phyloP scores from a whole-genome alignment of 73 alveolate genomes.

The Symbiodinium pilosum region DNA sequence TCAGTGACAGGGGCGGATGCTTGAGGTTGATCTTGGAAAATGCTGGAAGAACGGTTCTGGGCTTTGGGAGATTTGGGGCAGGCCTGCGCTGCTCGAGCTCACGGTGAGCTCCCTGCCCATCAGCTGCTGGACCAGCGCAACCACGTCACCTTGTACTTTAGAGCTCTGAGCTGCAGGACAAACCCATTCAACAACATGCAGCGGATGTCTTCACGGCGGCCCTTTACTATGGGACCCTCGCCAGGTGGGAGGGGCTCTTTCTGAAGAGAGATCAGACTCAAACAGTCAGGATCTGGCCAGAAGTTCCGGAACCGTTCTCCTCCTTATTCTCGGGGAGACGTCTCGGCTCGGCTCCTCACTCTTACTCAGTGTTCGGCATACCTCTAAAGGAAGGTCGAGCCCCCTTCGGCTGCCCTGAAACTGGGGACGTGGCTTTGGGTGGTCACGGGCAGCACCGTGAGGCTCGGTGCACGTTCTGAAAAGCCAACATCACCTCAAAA shows the following conservation, averaged over 20 bases:
- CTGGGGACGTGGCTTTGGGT: not conserved
- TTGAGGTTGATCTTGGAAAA: no score
- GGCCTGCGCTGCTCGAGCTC: constrained; percentile 7
- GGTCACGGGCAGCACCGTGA: no score
- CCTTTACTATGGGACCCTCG: no score
- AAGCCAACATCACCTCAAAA: constrained; percentile 2
- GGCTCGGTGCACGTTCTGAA: not conserved
- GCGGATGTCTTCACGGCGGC: no score
- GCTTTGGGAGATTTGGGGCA: no score
- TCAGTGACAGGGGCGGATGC: no score
- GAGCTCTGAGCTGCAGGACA: no score
- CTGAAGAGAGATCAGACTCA: no score
- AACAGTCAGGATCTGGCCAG: constrained; percentile 16
- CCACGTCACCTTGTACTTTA: not conserved
- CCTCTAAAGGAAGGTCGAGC: not conserved
- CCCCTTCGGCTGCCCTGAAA: not conserved
- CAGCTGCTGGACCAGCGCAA: not conserved
- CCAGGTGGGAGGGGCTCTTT: no score
- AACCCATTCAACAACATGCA: no score
- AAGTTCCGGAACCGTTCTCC: not conserved
- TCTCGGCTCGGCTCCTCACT: not conserved
- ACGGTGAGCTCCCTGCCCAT: not conserved
- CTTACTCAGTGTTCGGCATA: not conserved
- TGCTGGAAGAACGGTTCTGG: no score
- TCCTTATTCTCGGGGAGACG: not conserved